A percentile compares a stretch with the other conserved stretches of the same genome.
These are phyloP conservation scores for Pilaira anomala DNA, from an alignment of 192 early-diverging fungal genomes.

Conservation along the genomic window DNA sequence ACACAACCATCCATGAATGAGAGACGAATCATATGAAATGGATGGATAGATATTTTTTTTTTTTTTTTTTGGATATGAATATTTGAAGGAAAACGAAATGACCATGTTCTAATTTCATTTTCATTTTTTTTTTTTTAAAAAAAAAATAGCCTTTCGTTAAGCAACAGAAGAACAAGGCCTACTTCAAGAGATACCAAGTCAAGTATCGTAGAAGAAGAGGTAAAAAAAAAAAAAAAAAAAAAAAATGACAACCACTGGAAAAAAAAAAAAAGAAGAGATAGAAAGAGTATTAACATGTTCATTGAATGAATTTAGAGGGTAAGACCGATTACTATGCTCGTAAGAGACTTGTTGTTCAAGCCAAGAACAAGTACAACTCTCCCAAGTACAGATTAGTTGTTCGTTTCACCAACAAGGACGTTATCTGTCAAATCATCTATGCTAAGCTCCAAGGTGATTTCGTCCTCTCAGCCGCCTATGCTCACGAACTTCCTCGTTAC, in stretches of 20 bases:
- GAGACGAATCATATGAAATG: too few relatives aligned
- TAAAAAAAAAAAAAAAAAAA: conserved; percentile 6
- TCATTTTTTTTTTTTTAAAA: neutral
- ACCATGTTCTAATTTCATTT: too few relatives aligned
- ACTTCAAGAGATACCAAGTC: conserved; percentile 99
- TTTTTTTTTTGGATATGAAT: too few relatives aligned
- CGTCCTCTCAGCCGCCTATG: conserved; percentile 91
- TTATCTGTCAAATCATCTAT: conserved; percentile 96
- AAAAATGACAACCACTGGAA: too few relatives aligned
- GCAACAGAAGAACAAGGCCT: conserved; percentile 62
- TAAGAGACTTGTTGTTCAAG: conserved; percentile 97
- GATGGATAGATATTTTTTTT: too few relatives aligned
- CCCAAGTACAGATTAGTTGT: conserved; percentile 99
- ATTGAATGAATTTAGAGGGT: conserved; percentile 68
- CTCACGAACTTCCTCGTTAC: conserved; percentile 95
- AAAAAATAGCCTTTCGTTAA: conserved; percentile 42
- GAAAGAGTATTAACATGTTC: too few relatives aligned
- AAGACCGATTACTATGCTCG: conserved; percentile 99
- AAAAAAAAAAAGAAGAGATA: too few relatives aligned
- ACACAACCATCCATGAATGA: too few relatives aligned
- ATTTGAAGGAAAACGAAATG: too few relatives aligned
- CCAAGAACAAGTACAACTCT: conserved; percentile 99
- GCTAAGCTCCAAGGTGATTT: conserved; percentile 97
- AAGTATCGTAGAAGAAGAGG: conserved; percentile 99
- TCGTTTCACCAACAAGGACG: conserved; percentile 98